A percentile compares a stretch with the other conserved stretches of the same genome.
These are phyloP conservation scores for Alternaria sp. DNA, from an alignment of 2,329 filamentous ascomycete genomes.

Conservation along the genomic window DNA sequence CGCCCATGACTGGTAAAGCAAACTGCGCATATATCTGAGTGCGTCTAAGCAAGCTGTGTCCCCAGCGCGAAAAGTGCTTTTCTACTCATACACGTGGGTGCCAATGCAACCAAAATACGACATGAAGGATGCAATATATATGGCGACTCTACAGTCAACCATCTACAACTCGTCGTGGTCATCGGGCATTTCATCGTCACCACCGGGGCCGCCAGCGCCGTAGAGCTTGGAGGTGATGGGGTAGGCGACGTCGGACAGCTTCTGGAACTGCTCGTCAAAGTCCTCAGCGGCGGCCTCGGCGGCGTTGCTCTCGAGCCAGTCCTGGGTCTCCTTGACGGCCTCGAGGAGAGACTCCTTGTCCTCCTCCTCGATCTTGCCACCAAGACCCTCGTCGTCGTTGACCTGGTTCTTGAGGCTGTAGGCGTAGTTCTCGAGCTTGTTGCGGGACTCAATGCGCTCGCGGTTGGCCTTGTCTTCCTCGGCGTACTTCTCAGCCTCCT, in stretches of 20 bases:
- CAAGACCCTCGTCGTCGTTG: constrained; percentile 94
- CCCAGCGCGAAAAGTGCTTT: constrained; percentile 11
- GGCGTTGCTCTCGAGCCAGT: constrained; percentile 97
- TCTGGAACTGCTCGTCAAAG: constrained; percentile 99
- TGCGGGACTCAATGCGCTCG: constrained; percentile 95
- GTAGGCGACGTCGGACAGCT: constrained; percentile 94
- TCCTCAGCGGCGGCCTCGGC: constrained; percentile 86
- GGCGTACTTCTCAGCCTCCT: constrained; percentile 97
- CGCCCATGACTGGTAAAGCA: constrained; percentile 15
- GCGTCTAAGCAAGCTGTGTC: constrained; percentile 22
- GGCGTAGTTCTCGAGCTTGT: constrained; percentile 98
- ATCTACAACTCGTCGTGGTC: constrained; percentile 58
- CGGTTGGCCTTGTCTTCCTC: constrained; percentile 99
- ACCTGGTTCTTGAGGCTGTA: constrained; percentile 99
- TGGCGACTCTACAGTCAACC: constrained; percentile 7
- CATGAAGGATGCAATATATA: constrained; percentile 26
- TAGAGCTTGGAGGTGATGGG: constrained; percentile 99
- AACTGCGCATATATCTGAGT: constrained; percentile 26
- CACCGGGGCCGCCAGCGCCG: constrained; percentile 68
- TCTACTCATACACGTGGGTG: constrained; percentile 39
- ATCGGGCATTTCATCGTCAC: constrained; percentile 67
- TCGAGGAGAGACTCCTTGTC: constrained; percentile 97
- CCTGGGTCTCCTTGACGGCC: constrained; percentile 93
- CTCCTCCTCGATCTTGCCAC: constrained; percentile 97
- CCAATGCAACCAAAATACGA: constrained; percentile 25